Evolutionary conservation across 768 basidiomycete genomes (phyloP).

Genomic region (Kwoniella bestiolae): DNA sequence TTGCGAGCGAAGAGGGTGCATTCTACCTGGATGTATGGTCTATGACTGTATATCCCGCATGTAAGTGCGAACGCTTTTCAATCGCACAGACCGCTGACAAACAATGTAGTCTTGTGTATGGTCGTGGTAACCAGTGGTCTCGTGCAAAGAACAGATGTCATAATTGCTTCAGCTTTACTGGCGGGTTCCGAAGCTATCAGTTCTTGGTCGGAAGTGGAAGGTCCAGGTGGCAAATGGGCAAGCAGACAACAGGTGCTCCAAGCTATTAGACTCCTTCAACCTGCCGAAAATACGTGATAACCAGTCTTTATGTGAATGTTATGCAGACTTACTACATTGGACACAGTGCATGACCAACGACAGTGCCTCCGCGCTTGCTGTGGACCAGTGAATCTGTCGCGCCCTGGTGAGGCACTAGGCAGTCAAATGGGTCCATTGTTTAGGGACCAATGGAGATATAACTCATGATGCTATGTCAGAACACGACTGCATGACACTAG

Average conservation of each 20-base stretch:
- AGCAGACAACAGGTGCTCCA: not conserved
- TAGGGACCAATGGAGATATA: not conserved
- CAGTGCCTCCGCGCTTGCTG: not conserved
- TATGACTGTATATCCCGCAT: constrained; percentile 7
- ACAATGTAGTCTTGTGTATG: constrained; percentile 5
- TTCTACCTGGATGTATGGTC: constrained; percentile 4
- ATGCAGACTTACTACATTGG: not conserved
- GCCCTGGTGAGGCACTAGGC: not conserved
- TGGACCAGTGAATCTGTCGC: not conserved
- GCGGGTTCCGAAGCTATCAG: not conserved
- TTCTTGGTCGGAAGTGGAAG: constrained; percentile 2
- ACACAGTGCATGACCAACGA: not conserved
- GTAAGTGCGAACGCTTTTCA: not conserved
- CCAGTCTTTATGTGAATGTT: not conserved
- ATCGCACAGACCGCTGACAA: not conserved
- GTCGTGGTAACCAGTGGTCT: not conserved
- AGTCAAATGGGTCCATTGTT: not conserved
- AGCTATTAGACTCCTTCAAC: not conserved
- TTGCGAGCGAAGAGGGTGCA: constrained; percentile 1
- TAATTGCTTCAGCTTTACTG: not conserved
- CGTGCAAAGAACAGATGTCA: not conserved
- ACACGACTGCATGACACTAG: not conserved
- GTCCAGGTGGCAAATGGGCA: constrained; percentile 2
- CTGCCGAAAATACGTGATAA: not conserved
- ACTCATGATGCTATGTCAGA: not conserved